Evolutionary conservation across 139 green algal species (phyloP).

Genomic region (Tetradesmus lagerheimii): DNA sequence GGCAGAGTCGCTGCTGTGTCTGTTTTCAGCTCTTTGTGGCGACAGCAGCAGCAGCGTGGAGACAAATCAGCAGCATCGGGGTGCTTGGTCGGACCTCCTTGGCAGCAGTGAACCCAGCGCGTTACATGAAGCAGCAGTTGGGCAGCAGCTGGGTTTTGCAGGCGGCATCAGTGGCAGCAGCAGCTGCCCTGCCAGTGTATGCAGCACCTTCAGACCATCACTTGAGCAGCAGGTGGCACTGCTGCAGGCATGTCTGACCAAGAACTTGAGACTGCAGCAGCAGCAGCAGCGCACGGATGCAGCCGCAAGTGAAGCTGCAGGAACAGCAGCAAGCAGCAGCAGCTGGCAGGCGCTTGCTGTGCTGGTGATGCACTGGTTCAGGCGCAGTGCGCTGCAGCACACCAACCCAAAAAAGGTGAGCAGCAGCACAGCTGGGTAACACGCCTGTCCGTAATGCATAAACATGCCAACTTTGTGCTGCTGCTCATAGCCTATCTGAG

Average conservation of each 20-base stretch:
- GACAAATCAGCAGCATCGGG: neutral
- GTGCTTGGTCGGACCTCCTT: neutral
- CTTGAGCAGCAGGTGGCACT: conserved; percentile 35
- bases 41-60: neutral
- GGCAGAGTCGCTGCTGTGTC: neutral
- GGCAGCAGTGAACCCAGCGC: neutral
- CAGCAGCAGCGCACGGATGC: conserved; percentile 33
- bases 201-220: conserved; percentile 5
- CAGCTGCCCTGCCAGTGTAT: conserved; percentile 6
- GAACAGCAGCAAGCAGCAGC: neutral
- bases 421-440: neutral
- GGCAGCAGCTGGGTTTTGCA: neutral
- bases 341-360: neutral
- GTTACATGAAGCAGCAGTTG: neutral
- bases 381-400: conserved; percentile 2
- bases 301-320: conserved; percentile 28
- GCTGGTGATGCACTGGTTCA: conserved; percentile 19
- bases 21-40: neutral
- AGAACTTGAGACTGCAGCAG: neutral
- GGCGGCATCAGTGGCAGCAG: conserved; percentile 1
- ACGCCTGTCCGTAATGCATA: too few species aligned
- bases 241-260: conserved; percentile 5
- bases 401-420: conserved; percentile 36
- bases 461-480: too few species aligned
- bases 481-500: too few species aligned